These are phyloP conservation scores for Limnomonas spitsbergensis DNA, from an alignment of 139 green algal species.

Conservation along the genomic window DNA sequence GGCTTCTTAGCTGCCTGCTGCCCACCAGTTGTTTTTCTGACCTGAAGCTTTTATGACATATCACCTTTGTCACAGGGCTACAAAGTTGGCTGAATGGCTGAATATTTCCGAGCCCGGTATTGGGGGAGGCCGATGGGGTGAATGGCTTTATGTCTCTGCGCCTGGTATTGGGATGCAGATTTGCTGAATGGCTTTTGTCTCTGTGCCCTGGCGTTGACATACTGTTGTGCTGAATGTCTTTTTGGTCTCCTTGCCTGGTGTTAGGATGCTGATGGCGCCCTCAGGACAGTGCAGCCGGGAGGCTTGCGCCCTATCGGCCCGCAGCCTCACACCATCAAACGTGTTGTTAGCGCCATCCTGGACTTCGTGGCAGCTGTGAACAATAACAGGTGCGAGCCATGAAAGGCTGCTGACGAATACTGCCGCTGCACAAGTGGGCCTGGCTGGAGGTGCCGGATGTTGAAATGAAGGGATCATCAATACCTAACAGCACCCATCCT, in stretches of 20 bases:
- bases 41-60: background rate
- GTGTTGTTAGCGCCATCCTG: background rate
- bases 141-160: background rate
- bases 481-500: background rate
- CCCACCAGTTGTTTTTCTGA: background rate
- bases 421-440: background rate
- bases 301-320: background rate
- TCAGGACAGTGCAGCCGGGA: background rate
- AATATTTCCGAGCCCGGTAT: background rate
- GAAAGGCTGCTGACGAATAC: background rate
- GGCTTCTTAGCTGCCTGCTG: too few species aligned
- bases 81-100: background rate
- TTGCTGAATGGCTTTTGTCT: background rate
- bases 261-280: background rate
- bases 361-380: constrained; percentile 16
- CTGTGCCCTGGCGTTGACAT: background rate
- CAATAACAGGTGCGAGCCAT: background rate
- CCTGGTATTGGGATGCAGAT: background rate
- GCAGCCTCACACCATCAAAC: background rate
- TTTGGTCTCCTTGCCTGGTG: background rate
- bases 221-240: background rate
- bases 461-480: background rate
- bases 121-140: background rate
- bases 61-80: too few species aligned
- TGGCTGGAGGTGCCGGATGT: background rate